Percentiles rank a stretch among this genome's conserved stretches.
Evolutionary conservation across 139 green algal species (phyloP).

Genomic region (Pleodorina starrii): DNA sequence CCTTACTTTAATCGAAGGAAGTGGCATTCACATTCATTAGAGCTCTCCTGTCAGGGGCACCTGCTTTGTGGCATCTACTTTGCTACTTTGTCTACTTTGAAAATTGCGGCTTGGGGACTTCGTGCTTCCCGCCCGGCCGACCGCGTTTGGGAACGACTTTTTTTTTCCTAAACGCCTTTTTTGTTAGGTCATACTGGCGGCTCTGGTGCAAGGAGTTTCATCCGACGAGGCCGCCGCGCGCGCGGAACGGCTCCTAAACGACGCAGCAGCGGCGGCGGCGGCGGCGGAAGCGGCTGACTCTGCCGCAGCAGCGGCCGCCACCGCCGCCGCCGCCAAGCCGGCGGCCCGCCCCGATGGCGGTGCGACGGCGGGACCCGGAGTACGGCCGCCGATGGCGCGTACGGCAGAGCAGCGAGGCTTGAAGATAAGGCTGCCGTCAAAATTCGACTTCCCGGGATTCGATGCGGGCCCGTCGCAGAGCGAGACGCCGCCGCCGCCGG

Average conservation of each 20-base stretch:
- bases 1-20: too few species aligned
- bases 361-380: background rate
- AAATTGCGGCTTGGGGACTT: too few species aligned
- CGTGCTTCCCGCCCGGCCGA: too few species aligned
- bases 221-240: background rate
- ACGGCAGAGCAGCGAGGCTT: background rate
- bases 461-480: background rate
- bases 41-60: too few species aligned
- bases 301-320: background rate
- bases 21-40: too few species aligned
- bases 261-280: background rate
- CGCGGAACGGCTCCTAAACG: background rate
- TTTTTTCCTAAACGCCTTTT: too few species aligned
- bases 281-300: background rate
- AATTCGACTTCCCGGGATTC: slow-evolving; percentile 58
- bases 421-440: slow-evolving; percentile 29
- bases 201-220: background rate
- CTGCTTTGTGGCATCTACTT: too few species aligned
- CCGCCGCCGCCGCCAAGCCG: background rate
- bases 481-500: background rate
- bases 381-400: background rate
- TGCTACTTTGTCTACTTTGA: too few species aligned
- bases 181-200: slow-evolving; percentile 21
- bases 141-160: too few species aligned
- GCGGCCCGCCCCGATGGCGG: too few species aligned